Evolutionary conservation across 805 yeast species (phyloP).

Genomic region (Candida nonsorbophila): DNA sequence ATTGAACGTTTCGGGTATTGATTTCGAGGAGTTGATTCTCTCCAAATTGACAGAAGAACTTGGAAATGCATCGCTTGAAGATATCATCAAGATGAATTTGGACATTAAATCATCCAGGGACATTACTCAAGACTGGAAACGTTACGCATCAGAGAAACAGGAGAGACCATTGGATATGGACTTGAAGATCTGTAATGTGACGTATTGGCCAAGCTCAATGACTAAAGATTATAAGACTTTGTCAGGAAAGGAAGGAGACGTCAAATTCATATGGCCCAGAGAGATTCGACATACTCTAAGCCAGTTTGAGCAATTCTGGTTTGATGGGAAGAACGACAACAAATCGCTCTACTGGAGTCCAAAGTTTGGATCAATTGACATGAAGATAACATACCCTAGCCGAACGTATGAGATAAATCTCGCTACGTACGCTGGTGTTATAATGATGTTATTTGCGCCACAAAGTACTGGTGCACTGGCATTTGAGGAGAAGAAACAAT

Average conservation of each 20-base stretch:
- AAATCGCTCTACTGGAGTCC: slow-evolving; percentile 67
- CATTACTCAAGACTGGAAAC: slow-evolving; percentile 35
- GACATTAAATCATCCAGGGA: slow-evolving; percentile 55
- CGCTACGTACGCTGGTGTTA: slow-evolving; percentile 76
- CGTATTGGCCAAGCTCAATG: slow-evolving; percentile 44
- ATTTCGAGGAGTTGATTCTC: slow-evolving; percentile 66
- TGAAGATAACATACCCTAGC: slow-evolving; percentile 63
- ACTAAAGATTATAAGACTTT: slow-evolving; percentile 36
- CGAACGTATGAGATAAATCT: slow-evolving; percentile 72
- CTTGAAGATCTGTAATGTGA: slow-evolving; percentile 37
- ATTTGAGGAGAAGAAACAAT: slow-evolving; percentile 46
- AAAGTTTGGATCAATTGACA: slow-evolving; percentile 76
- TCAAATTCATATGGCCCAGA: slow-evolving; percentile 31
- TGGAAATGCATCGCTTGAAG: slow-evolving; percentile 74
- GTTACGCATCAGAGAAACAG: slow-evolving; percentile 7
- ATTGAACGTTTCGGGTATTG: slow-evolving; percentile 30
- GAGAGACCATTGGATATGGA: slow-evolving; percentile 25
- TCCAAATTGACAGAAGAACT: slow-evolving; percentile 66
- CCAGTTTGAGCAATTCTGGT: slow-evolving; percentile 39
- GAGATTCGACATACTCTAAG: slow-evolving; percentile 30
- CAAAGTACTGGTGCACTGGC: slow-evolving; percentile 32
- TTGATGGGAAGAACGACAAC: slow-evolving; percentile 32
- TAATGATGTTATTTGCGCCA: slow-evolving; percentile 64
- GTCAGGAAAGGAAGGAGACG: slow-evolving; percentile 8
- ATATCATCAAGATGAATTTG: slow-evolving; percentile 80